Evolutionary conservation across 768 basidiomycete species (phyloP).

Genomic region (Termitomyces heimii): DNA sequence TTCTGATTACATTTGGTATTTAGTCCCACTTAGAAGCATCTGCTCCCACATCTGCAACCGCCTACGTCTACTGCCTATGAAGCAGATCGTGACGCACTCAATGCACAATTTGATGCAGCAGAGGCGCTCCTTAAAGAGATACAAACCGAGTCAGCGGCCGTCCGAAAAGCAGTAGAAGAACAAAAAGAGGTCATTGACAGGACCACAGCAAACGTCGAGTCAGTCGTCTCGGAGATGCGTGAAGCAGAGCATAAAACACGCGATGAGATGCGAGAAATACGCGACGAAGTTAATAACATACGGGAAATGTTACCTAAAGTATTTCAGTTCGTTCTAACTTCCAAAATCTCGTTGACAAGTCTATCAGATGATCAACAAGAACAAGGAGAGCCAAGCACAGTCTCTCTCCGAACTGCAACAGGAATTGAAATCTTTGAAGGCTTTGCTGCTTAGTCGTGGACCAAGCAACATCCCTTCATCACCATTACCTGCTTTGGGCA

Average conservation of each 20-base stretch:
- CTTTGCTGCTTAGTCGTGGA: slow-evolving; percentile 74
- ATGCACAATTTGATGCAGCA: slow-evolving; percentile 86
- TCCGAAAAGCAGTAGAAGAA: slow-evolving; percentile 67
- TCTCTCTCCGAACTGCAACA: slow-evolving; percentile 86
- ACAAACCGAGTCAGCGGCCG: slow-evolving; percentile 67
- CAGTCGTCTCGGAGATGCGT: slow-evolving; percentile 67
- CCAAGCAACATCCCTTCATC: slow-evolving; percentile 42
- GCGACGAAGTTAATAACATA: slow-evolving; percentile 86
- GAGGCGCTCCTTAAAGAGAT: slow-evolving; percentile 79
- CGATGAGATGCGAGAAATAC: slow-evolving; percentile 87
- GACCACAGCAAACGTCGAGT: slow-evolving; percentile 67
- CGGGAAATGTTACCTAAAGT: slow-evolving; percentile 94
- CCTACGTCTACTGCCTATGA: slow-evolving; percentile 88
- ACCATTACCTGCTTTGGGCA: slow-evolving; percentile 46
- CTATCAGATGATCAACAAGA: slow-evolving; percentile 90
- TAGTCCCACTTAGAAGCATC: slow-evolving; percentile 65
- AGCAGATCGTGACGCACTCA: slow-evolving; percentile 76
- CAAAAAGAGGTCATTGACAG: slow-evolving; percentile 70
- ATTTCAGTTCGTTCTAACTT: not conserved
- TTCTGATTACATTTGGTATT: not conserved
- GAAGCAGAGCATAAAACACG: slow-evolving; percentile 74
- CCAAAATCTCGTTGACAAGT: slow-evolving; percentile 3
- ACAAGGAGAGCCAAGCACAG: slow-evolving; percentile 77
- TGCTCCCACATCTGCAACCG: slow-evolving; percentile 86
- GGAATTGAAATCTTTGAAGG: slow-evolving; percentile 91